Conservation (phyloP, 1,284 basidiomycete genomes). For the Sporisorium graminicola region DNA sequence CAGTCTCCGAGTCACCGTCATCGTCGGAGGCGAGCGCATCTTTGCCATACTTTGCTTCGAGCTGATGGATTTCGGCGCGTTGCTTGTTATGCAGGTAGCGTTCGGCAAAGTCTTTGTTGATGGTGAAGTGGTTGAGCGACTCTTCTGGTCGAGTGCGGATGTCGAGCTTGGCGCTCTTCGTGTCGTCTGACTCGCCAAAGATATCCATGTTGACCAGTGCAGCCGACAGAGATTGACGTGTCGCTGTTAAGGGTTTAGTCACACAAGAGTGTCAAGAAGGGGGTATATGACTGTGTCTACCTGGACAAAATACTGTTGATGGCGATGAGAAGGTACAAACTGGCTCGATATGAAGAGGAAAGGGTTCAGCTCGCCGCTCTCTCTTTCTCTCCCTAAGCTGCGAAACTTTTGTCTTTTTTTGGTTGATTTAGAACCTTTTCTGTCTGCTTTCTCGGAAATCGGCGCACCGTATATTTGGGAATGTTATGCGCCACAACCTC, state of each 20-base stretch:
- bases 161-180: constrained; percentile 26
- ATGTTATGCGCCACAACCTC: background rate
- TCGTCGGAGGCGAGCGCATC: constrained; percentile 33
- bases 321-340: background rate
- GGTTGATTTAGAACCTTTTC: background rate
- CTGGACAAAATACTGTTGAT: background rate
- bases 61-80: constrained; percentile 61
- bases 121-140: constrained; percentile 54
- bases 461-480: background rate
- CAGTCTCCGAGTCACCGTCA: constrained; percentile 36
- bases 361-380: constrained; percentile 7
- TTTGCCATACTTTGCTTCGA: constrained; percentile 62
- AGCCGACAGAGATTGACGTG: background rate
- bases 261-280: background rate
- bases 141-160: constrained; percentile 46
- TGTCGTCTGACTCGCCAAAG: constrained; percentile 17
- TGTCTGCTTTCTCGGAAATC: background rate
- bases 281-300: background rate
- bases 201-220: constrained; percentile 34
- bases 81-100: constrained; percentile 67
- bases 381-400: background rate
- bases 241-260: no score
- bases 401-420: background rate
- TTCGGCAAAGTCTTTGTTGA: constrained; percentile 66
- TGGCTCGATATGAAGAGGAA: background rate